phyloP scores from a whole-genome alignment of 768 basidiomycete species.

The Piloderma croceum region DNA sequence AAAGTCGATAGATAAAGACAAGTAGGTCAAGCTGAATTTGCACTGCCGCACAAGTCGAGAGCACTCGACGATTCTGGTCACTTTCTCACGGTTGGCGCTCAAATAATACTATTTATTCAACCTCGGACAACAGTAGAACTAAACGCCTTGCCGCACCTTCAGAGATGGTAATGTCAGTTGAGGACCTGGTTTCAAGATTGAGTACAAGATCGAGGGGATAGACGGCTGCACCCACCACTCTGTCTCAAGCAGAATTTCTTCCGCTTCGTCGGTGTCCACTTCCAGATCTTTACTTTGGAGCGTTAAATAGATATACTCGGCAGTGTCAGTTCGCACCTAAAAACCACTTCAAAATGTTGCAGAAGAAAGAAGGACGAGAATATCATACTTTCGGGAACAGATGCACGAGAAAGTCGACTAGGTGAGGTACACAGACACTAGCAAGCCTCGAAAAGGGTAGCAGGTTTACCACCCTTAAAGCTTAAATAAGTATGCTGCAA shows the following conservation, averaged over 20 bases:
- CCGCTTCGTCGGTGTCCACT: conserved; percentile 57
- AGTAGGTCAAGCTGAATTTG: neutral
- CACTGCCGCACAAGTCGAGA: neutral
- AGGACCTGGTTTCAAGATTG: conserved; percentile 41
- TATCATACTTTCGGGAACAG: conserved; percentile 68
- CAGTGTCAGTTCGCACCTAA: conserved; percentile 74
- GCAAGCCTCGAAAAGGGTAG: conserved; percentile 47
- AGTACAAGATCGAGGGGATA: conserved; percentile 4
- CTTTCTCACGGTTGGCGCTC: neutral
- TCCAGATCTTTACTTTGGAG: conserved; percentile 67
- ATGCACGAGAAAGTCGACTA: conserved; percentile 68
- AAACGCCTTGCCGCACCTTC: conserved; percentile 39
- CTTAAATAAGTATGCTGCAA: no score
- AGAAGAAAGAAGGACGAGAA: no score
- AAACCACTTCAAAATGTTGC: conserved; percentile 2
- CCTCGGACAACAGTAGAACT: conserved; percentile 30
- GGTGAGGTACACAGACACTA: conserved; percentile 34
- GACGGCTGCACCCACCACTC: conserved; percentile 56
- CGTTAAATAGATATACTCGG: conserved; percentile 76
- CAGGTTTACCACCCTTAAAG: conserved; percentile 60
- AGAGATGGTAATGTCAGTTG: conserved; percentile 31
- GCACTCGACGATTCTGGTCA: neutral
- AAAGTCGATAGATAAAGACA: neutral
- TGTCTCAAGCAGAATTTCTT: conserved; percentile 71
- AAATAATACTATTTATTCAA: neutral